phyloP scores from a whole-genome alignment of 2,329 filamentous ascomycete species.

The Claviceps africana region DNA sequence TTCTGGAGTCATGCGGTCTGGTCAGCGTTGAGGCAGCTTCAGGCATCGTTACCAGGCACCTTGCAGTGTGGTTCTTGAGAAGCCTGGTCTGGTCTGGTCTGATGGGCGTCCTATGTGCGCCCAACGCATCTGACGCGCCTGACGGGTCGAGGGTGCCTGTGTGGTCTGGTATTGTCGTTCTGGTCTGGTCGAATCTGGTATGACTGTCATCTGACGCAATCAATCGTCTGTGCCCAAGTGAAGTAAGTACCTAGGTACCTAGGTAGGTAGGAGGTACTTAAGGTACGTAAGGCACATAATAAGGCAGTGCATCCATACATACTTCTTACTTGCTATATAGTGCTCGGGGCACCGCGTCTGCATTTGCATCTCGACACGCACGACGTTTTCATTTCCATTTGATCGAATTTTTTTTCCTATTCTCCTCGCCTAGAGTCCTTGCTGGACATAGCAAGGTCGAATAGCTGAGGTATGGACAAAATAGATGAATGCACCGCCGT shows the following conservation, averaged over 20 bases:
- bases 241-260: not conserved
- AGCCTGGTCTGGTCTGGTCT: too few species aligned
- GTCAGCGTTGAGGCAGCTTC: not conserved
- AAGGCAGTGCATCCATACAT: too few species aligned
- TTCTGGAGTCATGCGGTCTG: not conserved
- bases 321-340: not conserved
- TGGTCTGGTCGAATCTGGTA: not conserved
- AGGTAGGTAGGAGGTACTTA: too few species aligned
- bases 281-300: too few species aligned
- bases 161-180: not conserved
- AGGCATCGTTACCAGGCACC: not conserved
- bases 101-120: not conserved
- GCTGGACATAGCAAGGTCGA: not conserved
- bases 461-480: not conserved
- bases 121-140: not conserved
- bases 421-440: not conserved
- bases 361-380: not conserved
- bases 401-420: too few species aligned
- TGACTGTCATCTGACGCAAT: not conserved
- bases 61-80: too few species aligned
- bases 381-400: not conserved
- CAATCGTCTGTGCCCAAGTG: not conserved
- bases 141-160: too few species aligned
- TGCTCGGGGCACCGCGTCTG: not conserved
- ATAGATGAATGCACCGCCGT: not conserved